A percentile compares a stretch with the other conserved stretches of the same genome.
These are phyloP conservation scores for Suillus subalutaceus DNA, from an alignment of 768 basidiomycete species.

Conservation along the genomic window DNA sequence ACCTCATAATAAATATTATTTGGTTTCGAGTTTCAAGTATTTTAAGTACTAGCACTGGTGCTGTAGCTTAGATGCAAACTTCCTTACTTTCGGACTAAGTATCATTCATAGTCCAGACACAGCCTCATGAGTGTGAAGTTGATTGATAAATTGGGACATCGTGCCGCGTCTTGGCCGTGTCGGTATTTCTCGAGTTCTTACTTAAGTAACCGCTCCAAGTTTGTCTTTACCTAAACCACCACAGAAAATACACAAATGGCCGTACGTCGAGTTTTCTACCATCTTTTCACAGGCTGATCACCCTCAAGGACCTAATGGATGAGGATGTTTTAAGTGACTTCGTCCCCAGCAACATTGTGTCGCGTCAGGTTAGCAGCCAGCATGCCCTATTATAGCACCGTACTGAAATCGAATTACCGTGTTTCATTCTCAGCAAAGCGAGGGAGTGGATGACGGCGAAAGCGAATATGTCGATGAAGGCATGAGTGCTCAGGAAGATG, in stretches of 20 bases:
- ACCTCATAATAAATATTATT: not conserved
- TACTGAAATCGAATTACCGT: slow-evolving; percentile 31
- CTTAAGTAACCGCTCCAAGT: not conserved
- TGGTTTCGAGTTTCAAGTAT: too few species aligned
- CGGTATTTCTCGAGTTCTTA: not conserved
- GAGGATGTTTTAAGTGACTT: slow-evolving; percentile 92
- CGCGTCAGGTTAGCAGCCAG: slow-evolving; percentile 65
- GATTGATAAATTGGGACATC: not conserved
- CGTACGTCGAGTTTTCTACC: slow-evolving; percentile 19
- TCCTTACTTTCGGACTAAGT: not conserved
- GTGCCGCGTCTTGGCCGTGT: not conserved
- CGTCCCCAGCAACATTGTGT: slow-evolving; percentile 89
- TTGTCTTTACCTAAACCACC: slow-evolving; percentile 16
- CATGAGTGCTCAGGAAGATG: slow-evolving; percentile 61
- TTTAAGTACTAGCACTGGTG: not conserved
- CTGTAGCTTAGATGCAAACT: not conserved
- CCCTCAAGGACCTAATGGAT: slow-evolving; percentile 33
- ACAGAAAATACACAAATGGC: slow-evolving; percentile 21
- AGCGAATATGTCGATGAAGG: slow-evolving; percentile 67
- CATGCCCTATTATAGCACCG: slow-evolving; percentile 13
- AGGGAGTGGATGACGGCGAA: slow-evolving; percentile 68
- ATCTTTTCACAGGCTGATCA: not conserved
- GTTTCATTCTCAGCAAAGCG: slow-evolving; percentile 49
- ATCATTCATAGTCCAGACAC: not conserved
- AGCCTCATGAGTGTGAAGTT: not conserved